These are phyloP conservation scores for Phyllosticta paracitricarpa DNA, from an alignment of 2,329 filamentous ascomycete genomes.

Conservation along the genomic window DNA sequence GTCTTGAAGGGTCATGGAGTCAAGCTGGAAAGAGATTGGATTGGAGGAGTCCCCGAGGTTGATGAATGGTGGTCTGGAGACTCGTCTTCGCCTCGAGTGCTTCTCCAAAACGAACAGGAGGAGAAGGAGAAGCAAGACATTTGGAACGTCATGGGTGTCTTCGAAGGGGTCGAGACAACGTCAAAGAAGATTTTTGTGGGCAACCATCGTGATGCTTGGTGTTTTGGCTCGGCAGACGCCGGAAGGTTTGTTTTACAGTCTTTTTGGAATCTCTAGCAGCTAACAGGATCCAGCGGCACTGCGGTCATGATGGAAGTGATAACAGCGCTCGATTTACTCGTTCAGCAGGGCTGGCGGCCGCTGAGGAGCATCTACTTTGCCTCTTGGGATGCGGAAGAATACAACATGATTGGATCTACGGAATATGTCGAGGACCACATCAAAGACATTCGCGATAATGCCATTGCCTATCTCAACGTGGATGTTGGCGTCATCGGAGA, in stretches of 20 bases:
- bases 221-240: constrained; percentile 76
- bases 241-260: constrained; percentile 33
- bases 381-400: constrained; percentile 90
- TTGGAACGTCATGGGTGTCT: constrained; percentile 82
- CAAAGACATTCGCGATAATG: constrained; percentile 61
- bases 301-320: constrained; percentile 86
- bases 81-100: constrained; percentile 60
- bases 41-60: constrained; percentile 65
- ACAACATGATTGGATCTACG: constrained; percentile 88
- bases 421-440: constrained; percentile 86
- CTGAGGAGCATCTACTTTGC: constrained; percentile 93
- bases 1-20: constrained; percentile 66
- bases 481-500: constrained; percentile 70
- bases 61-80: constrained; percentile 73
- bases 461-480: constrained; percentile 83
- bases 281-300: constrained; percentile 52
- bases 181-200: constrained; percentile 82
- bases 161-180: constrained; percentile 72
- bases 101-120: constrained; percentile 78
- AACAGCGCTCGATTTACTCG: constrained; percentile 71
- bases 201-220: constrained; percentile 89
- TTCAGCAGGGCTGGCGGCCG: constrained; percentile 73
- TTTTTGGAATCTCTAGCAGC: neutral
- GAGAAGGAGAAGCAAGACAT: constrained; percentile 74
- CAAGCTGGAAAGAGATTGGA: constrained; percentile 60